Evolutionary conservation across 2,329 filamentous ascomycete genomes (phyloP).

Genomic region (Polychaeton citri): DNA sequence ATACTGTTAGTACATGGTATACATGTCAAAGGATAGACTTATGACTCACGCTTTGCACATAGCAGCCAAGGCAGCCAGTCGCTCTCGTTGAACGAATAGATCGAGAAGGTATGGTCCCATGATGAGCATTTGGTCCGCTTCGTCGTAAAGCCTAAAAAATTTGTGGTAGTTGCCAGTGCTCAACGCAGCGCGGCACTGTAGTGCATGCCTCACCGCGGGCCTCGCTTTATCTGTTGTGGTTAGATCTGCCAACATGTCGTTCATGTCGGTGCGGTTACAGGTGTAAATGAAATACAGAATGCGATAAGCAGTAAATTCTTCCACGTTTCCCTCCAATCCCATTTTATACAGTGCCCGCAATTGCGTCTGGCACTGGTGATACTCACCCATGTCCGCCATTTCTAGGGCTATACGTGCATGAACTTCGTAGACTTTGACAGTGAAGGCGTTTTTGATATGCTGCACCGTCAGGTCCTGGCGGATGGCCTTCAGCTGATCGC

Average conservation of each 20-base stretch:
- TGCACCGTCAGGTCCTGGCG: conserved; percentile 97
- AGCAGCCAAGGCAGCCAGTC: conserved; percentile 75
- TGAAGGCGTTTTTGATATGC: conserved; percentile 92
- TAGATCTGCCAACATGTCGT: conserved; percentile 98
- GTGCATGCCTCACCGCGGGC: conserved; percentile 72
- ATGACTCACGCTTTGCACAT: conserved; percentile 88
- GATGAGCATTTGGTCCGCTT: conserved; percentile 55
- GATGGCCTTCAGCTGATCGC: conserved; percentile 97
- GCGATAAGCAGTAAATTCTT: conserved; percentile 98
- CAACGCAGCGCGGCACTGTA: conserved; percentile 80
- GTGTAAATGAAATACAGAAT: conserved; percentile 99
- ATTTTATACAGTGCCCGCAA: conserved; percentile 80
- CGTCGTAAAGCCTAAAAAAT: conserved; percentile 92
- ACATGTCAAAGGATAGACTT: background rate
- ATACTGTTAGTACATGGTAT: conserved; percentile 35
- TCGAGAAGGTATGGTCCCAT: conserved; percentile 99
- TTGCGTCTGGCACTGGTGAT: conserved; percentile 99
- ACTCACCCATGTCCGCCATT: conserved; percentile 99
- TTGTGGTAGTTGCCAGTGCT: conserved; percentile 93
- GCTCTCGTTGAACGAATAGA: conserved; percentile 93
- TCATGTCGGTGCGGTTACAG: conserved; percentile 94
- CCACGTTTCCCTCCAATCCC: conserved; percentile 74
- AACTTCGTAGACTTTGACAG: conserved; percentile 90
- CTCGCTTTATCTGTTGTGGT: conserved; percentile 90
- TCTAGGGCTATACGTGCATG: conserved; percentile 95